phyloP scores from a whole-genome alignment of 768 basidiomycete genomes.

The Hygrocybe punicea region DNA sequence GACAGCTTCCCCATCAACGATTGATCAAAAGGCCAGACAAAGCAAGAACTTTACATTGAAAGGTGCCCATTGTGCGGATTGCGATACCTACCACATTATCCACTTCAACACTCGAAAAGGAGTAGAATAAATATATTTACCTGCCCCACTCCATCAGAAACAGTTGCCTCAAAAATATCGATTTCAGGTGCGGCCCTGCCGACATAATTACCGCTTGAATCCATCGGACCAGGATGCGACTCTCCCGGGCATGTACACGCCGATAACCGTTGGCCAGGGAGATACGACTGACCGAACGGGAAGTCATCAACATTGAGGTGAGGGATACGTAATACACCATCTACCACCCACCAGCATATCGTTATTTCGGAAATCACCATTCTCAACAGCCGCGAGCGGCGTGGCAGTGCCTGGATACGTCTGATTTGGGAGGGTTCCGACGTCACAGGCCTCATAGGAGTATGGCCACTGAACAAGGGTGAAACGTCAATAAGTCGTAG shows the following conservation, averaged over 20 bases:
- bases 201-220: conserved; percentile 51
- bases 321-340: background rate
- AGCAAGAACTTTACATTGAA: conserved; percentile 52
- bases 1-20: conserved; percentile 25
- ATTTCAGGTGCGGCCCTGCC: conserved; percentile 71
- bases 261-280: conserved; percentile 56
- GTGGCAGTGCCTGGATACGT: conserved; percentile 51
- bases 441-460: conserved; percentile 69
- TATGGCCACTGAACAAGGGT: conserved; percentile 52
- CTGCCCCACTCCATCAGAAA: conserved; percentile 28
- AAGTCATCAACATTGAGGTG: too few relatives aligned
- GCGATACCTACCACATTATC: conserved; percentile 40
- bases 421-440: conserved; percentile 78
- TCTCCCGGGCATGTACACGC: conserved; percentile 45
- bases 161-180: conserved; percentile 61
- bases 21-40: conserved; percentile 19
- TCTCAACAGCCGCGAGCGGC: conserved; percentile 45
- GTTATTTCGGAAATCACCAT: conserved; percentile 40
- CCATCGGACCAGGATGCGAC: conserved; percentile 42
- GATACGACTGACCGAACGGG: conserved; percentile 55
- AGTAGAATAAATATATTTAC: conserved; percentile 9
- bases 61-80: conserved; percentile 54
- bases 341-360: conserved; percentile 33
- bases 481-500: background rate
- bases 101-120: background rate